Base-by-base conservation (phyloP, 140 eudicot genomes). In the Ambrosia hybrid region DNA sequence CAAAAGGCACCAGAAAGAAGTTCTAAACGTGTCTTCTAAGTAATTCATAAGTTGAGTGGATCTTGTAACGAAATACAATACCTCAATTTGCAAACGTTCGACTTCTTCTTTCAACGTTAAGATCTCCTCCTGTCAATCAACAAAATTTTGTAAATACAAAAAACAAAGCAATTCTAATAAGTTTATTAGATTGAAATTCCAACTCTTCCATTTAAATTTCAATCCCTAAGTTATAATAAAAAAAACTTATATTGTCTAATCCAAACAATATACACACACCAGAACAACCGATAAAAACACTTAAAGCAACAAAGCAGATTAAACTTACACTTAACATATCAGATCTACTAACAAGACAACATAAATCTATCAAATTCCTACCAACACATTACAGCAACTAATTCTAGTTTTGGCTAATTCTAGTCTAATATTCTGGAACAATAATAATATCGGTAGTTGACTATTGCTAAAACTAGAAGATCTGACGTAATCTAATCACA, bases 51-150 rank as follows among this genome's bases (percentile, higher is more conserved):
- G 67, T 77, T 21, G 30, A 4, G 13, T 39, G 51, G 67, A 61
- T 79, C 30, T 68, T 30, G 59, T 33, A 13, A 57, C 6, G 37
- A 67, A 59, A 33, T 16, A 26, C 8, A 38, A 36, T 76, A 92
- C 98, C 95, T 70, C 72, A 77, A 61, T 82, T 68, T 80, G 91
- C 83, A 92, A 65, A 63, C 78, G 96, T 26, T 9, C 77, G 69
- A 92, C 85, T 71, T 89, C 93, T 46, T 79, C 86, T n/a, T 74
- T 78, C 83, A 92, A 72, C 73, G 74, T 81, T 11, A 85, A 85
- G 65, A 92, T 58, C 83, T 92, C 96, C 65, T 89, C 95, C 98
- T 93, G 96, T 69, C 78, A 73, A 82, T 33, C 79, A 63, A 68
- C 34, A 45, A 10, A 80, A 52, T 38, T 66, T 69, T 17, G 33